phyloP scores from a whole-genome alignment of 2,329 filamentous ascomycete species.

The Calycina marina region DNA sequence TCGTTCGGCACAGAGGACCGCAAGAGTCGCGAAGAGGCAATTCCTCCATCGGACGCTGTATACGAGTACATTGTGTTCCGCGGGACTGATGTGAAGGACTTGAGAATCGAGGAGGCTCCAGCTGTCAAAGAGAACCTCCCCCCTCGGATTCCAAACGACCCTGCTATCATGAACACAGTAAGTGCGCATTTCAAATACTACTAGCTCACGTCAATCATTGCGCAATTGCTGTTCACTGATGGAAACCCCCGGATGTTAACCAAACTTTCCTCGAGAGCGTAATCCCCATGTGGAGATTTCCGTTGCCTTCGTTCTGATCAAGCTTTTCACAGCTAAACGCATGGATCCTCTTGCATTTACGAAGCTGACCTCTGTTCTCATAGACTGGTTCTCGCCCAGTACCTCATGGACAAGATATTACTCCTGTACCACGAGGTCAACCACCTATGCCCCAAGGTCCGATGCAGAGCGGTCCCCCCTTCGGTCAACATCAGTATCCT shows the following conservation, averaged over 20 bases:
- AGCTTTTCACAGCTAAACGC: conserved; percentile 4
- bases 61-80: conserved; percentile 99
- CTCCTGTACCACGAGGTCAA: conserved; percentile 9
- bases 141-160: conserved; percentile 77
- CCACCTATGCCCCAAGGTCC: conserved; percentile 10
- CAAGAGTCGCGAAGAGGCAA: conserved; percentile 65
- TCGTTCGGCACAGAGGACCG: conserved; percentile 92
- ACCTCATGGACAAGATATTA: conserved; percentile 5
- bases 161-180: conserved; percentile 85
- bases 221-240: conserved; percentile 45
- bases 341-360: conserved; percentile 8
- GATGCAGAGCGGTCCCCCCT: conserved; percentile 11
- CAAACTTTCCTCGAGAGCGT: conserved; percentile 80
- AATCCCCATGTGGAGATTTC: conserved; percentile 88
- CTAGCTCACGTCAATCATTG: conserved; percentile 3
- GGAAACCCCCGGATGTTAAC: conserved; percentile 97
- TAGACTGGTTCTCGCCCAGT: conserved; percentile 29
- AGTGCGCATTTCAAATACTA: conserved; percentile 32
- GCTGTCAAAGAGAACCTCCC: conserved; percentile 60
- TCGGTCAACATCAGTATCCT: conserved; percentile 27
- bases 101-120: conserved; percentile 78
- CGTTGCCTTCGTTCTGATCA: conserved; percentile 99
- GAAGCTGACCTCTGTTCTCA: conserved; percentile 21
- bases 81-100: conserved; percentile 95
- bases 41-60: conserved; percentile 68